Evolutionary conservation across 805 yeast genomes (phyloP).

Genomic region (Kodamaea jinghongensis): DNA sequence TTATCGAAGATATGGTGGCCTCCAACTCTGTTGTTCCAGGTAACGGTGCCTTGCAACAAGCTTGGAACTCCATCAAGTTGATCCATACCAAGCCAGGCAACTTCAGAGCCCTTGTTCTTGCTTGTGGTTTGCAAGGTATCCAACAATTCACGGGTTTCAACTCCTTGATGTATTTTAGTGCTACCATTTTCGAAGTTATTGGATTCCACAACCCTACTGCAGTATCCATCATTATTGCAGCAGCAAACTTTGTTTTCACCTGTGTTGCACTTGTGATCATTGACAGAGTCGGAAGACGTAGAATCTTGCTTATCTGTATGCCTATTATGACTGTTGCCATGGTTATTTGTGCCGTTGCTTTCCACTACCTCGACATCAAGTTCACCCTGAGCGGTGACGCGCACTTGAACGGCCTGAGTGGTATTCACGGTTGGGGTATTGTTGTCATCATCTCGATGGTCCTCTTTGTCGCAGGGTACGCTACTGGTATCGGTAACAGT

Average conservation of each 20-base stretch:
- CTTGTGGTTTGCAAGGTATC: constrained; percentile 92
- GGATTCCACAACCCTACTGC: constrained; percentile 92
- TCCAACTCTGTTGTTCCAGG: constrained; percentile 44
- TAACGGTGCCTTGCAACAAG: constrained; percentile 40
- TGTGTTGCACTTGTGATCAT: constrained; percentile 81
- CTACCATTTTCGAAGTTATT: constrained; percentile 86
- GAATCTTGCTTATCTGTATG: constrained; percentile 71
- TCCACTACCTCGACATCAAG: constrained; percentile 74
- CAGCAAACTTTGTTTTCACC: constrained; percentile 90
- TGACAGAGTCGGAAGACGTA: constrained; percentile 85
- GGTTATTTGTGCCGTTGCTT: constrained; percentile 82
- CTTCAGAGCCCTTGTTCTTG: constrained; percentile 83
- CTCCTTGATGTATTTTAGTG: constrained; percentile 91
- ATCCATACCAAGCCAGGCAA: constrained; percentile 73
- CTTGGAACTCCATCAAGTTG: constrained; percentile 59
- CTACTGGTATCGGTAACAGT: constrained; percentile 93
- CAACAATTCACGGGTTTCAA: constrained; percentile 98
- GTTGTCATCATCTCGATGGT: constrained; percentile 85
- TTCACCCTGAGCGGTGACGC: constrained; percentile 50
- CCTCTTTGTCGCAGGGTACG: constrained; percentile 82
- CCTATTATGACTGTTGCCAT: constrained; percentile 82
- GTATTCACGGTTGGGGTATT: constrained; percentile 81
- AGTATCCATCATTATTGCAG: constrained; percentile 89
- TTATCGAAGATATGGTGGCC: constrained; percentile 62
- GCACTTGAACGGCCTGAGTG: constrained; percentile 31